Base-by-base conservation (phyloP, 2,329 filamentous ascomycete species). In the Cladorrhinum sp. region DNA sequence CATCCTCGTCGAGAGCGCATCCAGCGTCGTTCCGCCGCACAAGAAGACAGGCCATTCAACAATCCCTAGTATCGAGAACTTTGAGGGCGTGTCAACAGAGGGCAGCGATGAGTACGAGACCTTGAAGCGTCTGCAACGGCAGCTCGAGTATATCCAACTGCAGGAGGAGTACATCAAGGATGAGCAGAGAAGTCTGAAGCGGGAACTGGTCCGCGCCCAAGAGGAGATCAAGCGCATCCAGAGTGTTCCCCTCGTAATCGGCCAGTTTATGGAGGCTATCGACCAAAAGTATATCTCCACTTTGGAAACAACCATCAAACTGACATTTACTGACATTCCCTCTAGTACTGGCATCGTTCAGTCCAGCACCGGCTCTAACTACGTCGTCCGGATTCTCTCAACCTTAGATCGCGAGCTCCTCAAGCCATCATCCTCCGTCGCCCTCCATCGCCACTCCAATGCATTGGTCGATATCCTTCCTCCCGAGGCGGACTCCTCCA, bases 111-210 rank as follows among this genome's bases (percentile, higher is more conserved):
- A 98, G 75, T 99, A 99, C 76, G 92, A 91, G 57, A 92, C 89
- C 46, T 84, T 98, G 76, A 99, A 99, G 83, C 95, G 96, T 81
- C 86, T 98, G 66, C 94, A 99, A 78, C 85, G 94, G 74, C 93
- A 98, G 81, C 81, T 98, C 70, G 95, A 99, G 87, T 98, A 96
- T 77, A 96, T 98, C 75, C 92, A 97, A 78, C 84, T 99, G 70
- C 95, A 99, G 80, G 95, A 99, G 79, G 95, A 99, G 76, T 99
- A 99, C 78, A 99, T 99, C 86, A 99, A 99, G 81, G 95, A 99
- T 86, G 95, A 99, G 82, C 95, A 99, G 80, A 88, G 92, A 80
- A 97, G 92, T 79, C 79, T 99, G 76, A 99, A 99, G 83, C 87
- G 95, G 70, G 95, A 99, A 82, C 85, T 99, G 56, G 94, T 99